Conservation (phyloP, 148 eudicot genomes). For the Pouteria glomerata region DNA sequence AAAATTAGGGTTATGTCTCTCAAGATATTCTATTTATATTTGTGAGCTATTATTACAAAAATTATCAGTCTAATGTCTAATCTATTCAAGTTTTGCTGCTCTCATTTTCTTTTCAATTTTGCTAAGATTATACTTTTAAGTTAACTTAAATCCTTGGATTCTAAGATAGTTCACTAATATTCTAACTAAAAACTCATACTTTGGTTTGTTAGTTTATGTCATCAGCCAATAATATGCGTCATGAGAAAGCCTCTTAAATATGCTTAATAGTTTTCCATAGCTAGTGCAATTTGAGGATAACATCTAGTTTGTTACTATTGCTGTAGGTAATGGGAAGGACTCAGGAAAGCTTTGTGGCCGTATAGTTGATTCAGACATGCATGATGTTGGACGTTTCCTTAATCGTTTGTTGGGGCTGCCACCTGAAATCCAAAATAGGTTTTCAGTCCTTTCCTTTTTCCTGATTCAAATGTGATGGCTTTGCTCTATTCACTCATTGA, state of each 20-base stretch:
- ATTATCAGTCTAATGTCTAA: neutral
- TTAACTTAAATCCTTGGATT: neutral
- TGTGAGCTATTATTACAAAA: no score
- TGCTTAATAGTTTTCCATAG: neutral
- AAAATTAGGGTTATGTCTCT: no score
- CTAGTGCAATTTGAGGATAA: slow-evolving; percentile 7
- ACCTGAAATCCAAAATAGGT: slow-evolving; percentile 95
- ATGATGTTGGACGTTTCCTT: slow-evolving; percentile 92
- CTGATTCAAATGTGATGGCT: neutral
- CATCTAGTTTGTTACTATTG: slow-evolving; percentile 6
- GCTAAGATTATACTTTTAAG: neutral
- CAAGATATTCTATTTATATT: no score
- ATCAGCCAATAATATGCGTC: neutral
- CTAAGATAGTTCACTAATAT: neutral
- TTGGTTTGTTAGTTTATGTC: neutral
- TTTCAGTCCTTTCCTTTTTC: slow-evolving; percentile 5
- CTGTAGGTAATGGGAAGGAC: slow-evolving; percentile 75
- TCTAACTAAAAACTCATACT: neutral
- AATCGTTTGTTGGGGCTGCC: slow-evolving; percentile 89
- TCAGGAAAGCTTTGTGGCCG: slow-evolving; percentile 73
- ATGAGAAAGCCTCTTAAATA: neutral
- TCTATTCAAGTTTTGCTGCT: neutral
- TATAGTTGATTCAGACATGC: slow-evolving; percentile 94
- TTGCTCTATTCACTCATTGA: neutral
- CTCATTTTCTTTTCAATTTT: neutral